Evolutionary conservation across 2,329 filamentous ascomycete species (phyloP).

Genomic region (Thelonectria rubi): DNA sequence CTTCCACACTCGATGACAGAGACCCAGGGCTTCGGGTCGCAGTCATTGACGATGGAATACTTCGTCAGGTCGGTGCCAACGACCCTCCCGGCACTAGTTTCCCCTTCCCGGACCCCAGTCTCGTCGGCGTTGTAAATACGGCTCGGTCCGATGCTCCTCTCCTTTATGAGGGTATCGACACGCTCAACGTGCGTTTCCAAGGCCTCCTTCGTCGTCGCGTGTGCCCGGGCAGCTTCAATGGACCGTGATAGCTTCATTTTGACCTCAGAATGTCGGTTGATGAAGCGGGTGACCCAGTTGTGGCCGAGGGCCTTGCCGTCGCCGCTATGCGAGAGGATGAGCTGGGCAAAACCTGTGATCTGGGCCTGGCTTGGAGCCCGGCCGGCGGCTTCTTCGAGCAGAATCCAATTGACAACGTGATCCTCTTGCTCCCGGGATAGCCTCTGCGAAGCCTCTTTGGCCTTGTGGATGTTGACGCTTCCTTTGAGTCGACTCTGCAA

Average conservation of each 20-base stretch:
- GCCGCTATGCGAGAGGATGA: too few relatives aligned
- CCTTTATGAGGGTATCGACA: not conserved
- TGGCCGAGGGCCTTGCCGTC: not conserved
- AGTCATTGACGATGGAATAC: not conserved
- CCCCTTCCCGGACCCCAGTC: not conserved
- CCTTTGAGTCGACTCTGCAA: not conserved
- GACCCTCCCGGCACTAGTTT: not conserved
- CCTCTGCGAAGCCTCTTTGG: not conserved
- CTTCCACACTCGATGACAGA: not conserved
- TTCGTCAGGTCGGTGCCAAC: not conserved
- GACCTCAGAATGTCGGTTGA: not conserved
- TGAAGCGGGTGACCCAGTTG: not conserved
- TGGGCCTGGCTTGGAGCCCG: not conserved
- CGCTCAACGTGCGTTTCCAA: not conserved
- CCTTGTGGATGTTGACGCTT: not conserved
- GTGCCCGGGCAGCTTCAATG: not conserved
- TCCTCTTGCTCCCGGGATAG: not conserved
- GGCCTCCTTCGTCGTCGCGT: not conserved
- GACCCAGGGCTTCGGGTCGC: not conserved
- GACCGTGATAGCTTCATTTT: not conserved
- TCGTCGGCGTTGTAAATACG: conserved; percentile 2
- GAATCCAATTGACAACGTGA: not conserved
- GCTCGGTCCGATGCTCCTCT: not conserved
- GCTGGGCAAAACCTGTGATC: not conserved
- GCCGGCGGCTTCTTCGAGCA: not conserved